These are phyloP conservation scores for Symbiotaphrina buchneri DNA, from an alignment of 495 filamentous ascomycete species.

Conservation along the genomic window DNA sequence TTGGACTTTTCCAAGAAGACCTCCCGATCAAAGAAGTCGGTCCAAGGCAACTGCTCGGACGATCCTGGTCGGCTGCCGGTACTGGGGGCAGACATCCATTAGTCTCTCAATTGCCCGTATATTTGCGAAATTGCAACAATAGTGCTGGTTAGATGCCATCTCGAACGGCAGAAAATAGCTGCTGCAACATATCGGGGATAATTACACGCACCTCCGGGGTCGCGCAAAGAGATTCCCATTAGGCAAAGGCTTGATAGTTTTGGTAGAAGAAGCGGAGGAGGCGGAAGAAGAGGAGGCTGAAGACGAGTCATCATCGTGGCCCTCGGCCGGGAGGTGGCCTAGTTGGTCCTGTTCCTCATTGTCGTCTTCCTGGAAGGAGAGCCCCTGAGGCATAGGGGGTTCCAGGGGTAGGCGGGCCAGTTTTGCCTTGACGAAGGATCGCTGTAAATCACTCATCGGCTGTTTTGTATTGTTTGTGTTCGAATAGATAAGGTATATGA, in stretches of 20 bases:
- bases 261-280: conserved; percentile 67
- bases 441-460: conserved; percentile 80
- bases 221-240: conserved; percentile 51
- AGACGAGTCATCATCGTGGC: conserved; percentile 49
- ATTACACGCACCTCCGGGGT: conserved; percentile 35
- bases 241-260: conserved; percentile 65
- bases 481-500: too few relatives aligned
- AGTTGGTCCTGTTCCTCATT: conserved; percentile 19
- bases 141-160: too few relatives aligned
- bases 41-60: conserved; percentile 37
- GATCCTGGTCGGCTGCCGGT: too few relatives aligned
- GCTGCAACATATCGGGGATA: too few relatives aligned
- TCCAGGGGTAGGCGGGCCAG: conserved; percentile 37
- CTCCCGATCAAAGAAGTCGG: conserved; percentile 70
- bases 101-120: too few relatives aligned
- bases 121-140: too few relatives aligned
- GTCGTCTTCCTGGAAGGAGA: conserved; percentile 23
- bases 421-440: conserved; percentile 62
- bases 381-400: conserved; percentile 16
- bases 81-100: too few relatives aligned
- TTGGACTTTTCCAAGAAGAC: conserved; percentile 36
- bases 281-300: conserved; percentile 43
- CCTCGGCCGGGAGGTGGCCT: conserved; percentile 14
- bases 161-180: too few relatives aligned
- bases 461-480: too few relatives aligned